Percentiles rank a stretch among this genome's conserved stretches.
Evolutionary conservation across 345 rosid genomes (phyloP).

Genomic region (Raphanus sativus): DNA sequence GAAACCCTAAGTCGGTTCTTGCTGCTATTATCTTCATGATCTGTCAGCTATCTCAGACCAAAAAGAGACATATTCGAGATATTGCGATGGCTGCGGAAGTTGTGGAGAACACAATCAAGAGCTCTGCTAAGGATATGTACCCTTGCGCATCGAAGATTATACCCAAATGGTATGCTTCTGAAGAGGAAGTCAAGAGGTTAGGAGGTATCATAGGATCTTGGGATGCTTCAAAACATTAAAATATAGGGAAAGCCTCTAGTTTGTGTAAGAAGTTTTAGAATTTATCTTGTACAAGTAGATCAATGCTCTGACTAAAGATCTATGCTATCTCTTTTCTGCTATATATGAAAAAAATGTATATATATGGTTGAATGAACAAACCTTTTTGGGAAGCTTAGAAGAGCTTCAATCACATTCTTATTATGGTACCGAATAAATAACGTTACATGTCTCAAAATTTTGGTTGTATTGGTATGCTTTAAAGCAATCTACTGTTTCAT

Average conservation of each 20-base stretch:
- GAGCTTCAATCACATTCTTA: not conserved
- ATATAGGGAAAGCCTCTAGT: not conserved
- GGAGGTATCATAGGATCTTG: constrained; percentile 5
- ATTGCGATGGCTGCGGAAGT: constrained; percentile 30
- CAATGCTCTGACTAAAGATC: not conserved
- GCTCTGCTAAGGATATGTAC: constrained; percentile 38
- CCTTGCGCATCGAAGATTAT: constrained; percentile 32
- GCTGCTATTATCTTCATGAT: constrained; percentile 31
- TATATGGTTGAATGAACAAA: not conserved
- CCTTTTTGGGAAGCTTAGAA: not conserved
- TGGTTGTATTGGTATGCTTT: not conserved
- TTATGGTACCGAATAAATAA: not conserved
- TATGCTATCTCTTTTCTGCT: not conserved
- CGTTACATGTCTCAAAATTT: not conserved
- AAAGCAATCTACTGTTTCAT: not conserved
- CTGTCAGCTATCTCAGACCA: constrained; percentile 1
- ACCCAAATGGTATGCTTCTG: constrained; percentile 42
- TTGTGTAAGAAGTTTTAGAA: not conserved
- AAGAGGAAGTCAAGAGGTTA: constrained; percentile 23
- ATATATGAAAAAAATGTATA: not conserved
- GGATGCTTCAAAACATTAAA: constrained; percentile 1
- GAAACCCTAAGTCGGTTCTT: constrained; percentile 31
- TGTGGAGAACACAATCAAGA: constrained; percentile 41
- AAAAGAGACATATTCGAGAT: constrained; percentile 12
- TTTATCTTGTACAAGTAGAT: not conserved